Base-by-base conservation (phyloP, 192 early-diverging fungal species). In the Chytriomyces hyalinus region DNA sequence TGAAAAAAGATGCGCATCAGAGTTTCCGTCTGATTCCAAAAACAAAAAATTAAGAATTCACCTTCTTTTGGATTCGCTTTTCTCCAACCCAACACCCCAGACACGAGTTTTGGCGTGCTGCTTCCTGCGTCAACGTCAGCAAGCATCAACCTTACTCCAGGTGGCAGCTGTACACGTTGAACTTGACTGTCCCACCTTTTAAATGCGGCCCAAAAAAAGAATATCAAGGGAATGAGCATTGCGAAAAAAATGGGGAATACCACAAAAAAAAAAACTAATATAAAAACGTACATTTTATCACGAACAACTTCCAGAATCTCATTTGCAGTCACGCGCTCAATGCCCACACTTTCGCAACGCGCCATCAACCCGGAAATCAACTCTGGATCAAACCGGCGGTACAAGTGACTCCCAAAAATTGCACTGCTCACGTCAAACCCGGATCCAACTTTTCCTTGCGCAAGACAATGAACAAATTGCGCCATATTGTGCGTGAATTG, bases 361-460 rank as follows among this genome's bases (percentile, higher is more conserved):
- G 64, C 7, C 64, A 73, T 73, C 17, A 73, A 45, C 8, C 36
- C n/a, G 1, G 22, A 17, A 63, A 88, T 50, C 0, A 95, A 76
- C 3, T 74, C 77, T 6, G 96, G 95, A 10, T 86, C 85, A 73
- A 99, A 99, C 28, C 97, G 84, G 36, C 84, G 83, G 76, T 99
- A 98, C 1, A 87, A 79, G 75, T 98, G 97, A 50, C 90, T 93
- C 13, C 98, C 98, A 81, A 90, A 97, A 0, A 96, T 92, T 2
- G 98, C 98, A 5, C 93, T 87, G 0, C 93, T 92, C 20, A 99
- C 94, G 80, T 99, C 98, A 78, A 99, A 99, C 11, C 98, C 98
- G 60, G 90, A 92, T 2, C 98, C 98, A 57, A 99, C 91, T 79
- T 99, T 99, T 62, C 98, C 98, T 76, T 99, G 98, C n/a, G 98